A percentile compares a stretch with the other conserved stretches of the same genome.
Conservation (phyloP, 768 basidiomycete genomes). For the Amanita polypyramis region DNA sequence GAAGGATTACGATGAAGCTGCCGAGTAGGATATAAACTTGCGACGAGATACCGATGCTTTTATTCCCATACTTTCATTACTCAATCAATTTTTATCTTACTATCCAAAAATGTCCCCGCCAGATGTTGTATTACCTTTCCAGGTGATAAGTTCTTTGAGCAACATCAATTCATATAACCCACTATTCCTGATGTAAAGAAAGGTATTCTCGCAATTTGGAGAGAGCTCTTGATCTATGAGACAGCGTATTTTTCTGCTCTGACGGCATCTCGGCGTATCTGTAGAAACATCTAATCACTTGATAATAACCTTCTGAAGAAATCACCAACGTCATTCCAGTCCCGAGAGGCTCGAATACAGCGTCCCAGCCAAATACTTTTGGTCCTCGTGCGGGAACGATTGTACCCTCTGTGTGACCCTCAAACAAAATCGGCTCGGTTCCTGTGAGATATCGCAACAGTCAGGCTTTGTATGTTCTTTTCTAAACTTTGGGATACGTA, state of each 20-base stretch:
- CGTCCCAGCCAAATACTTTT: conserved; percentile 82
- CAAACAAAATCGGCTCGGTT: conserved; percentile 60
- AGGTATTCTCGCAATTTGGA: conserved; percentile 50
- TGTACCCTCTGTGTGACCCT: conserved; percentile 80
- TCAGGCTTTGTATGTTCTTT: neutral
- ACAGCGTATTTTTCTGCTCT: conserved; percentile 60
- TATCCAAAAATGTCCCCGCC: too few species aligned
- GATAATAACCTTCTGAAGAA: neutral
- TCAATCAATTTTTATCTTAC: too few species aligned
- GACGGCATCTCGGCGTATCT: conserved; percentile 73
- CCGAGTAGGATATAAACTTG: too few species aligned
- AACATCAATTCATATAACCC: too few species aligned
- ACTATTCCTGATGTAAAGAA: conserved; percentile 16
- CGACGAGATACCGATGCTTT: too few species aligned
- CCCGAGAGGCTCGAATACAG: conserved; percentile 71
- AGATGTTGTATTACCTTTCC: too few species aligned
- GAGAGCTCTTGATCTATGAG: conserved; percentile 67
- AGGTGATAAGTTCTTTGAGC: too few species aligned
- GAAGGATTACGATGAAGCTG: too few species aligned
- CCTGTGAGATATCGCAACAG: conserved; percentile 18
- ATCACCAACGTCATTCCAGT: conserved; percentile 63
- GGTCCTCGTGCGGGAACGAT: conserved; percentile 83
- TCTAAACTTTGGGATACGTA: conserved; percentile 7
- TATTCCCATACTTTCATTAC: too few species aligned
- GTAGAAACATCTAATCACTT: conserved; percentile 3